These are phyloP conservation scores for Carex parvula DNA, from an alignment of 176 grass and related monocot species.

Conservation along the genomic window DNA sequence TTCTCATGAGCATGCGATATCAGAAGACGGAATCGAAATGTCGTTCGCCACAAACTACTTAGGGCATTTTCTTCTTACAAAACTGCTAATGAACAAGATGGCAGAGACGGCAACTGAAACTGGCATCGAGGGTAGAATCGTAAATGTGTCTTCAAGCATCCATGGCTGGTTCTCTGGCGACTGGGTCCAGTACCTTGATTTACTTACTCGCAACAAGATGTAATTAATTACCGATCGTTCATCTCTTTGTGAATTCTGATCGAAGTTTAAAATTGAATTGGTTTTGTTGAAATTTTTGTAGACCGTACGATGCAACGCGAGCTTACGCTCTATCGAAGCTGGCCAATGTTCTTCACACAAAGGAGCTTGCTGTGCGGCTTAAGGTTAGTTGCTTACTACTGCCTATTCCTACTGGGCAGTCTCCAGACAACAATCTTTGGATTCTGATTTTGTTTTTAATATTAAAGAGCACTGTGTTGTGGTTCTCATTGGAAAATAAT, in stretches of 20 bases:
- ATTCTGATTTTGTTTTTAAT: neutral
- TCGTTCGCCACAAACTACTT: conserved; percentile 98
- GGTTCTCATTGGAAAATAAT: neutral
- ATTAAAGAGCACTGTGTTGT: neutral
- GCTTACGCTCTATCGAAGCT: conserved; percentile 92
- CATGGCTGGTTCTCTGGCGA: conserved; percentile 95
- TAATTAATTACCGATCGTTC: conserved; percentile 3
- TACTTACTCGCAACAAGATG: conserved; percentile 76
- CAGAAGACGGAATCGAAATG: conserved; percentile 97
- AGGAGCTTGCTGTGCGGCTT: conserved; percentile 54
- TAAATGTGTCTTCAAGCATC: conserved; percentile 92
- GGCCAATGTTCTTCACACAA: conserved; percentile 78
- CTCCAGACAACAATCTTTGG: neutral
- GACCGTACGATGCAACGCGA: conserved; percentile 80
- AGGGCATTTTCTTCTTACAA: conserved; percentile 78
- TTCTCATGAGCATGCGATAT: conserved; percentile 77
- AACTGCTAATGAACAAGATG: conserved; percentile 60
- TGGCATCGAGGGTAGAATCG: conserved; percentile 68
- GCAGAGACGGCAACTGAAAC: conserved; percentile 55
- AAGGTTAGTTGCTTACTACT: conserved; percentile 29
- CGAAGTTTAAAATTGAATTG: neutral
- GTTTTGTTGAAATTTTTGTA: neutral
- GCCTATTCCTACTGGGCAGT: neutral
- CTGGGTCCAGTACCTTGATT: conserved; percentile 64
- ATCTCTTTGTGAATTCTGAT: too few species aligned